phyloP scores from a whole-genome alignment of 441 rosid genomes.

The Rhodomyrtus psidioides region DNA sequence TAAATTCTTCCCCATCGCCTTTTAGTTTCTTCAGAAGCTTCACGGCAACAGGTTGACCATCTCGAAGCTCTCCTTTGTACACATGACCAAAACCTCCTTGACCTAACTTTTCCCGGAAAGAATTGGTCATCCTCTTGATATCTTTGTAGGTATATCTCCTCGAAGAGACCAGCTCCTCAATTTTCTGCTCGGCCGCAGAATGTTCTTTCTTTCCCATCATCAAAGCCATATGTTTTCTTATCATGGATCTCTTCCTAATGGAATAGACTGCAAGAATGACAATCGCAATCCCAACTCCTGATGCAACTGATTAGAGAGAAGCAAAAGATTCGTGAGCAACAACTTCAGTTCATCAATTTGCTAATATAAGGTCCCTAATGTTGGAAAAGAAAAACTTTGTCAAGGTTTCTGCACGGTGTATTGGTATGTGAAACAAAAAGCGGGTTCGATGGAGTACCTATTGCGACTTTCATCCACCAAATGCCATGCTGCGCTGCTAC shows the following conservation, averaged over 20 bases:
- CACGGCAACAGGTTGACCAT: background rate
- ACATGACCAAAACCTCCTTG: conserved; percentile 10
- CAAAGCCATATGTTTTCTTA: background rate
- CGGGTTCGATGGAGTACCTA: too few relatives aligned
- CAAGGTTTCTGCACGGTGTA: too few relatives aligned
- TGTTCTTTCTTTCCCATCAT: background rate
- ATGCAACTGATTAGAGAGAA: background rate
- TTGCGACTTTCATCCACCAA: too few relatives aligned
- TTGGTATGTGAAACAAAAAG: too few relatives aligned
- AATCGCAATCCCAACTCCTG: background rate
- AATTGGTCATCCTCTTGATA: conserved; percentile 5
- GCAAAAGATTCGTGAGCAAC: too few relatives aligned
- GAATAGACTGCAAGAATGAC: background rate
- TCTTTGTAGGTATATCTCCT: background rate
- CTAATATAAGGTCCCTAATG: too few relatives aligned
- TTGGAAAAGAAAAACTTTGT: too few relatives aligned
- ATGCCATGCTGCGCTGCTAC: background rate
- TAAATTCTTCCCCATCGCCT: conserved; percentile 5
- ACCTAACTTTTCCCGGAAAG: background rate
- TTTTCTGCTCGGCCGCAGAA: background rate
- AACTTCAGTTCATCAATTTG: too few relatives aligned
- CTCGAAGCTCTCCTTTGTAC: background rate
- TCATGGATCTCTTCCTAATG: background rate
- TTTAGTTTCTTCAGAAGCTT: background rate
- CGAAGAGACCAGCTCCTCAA: background rate